Percentiles rank a stretch among this genome's conserved stretches.
Evolutionary conservation across 2,329 filamentous ascomycete species (phyloP).

Genomic region (Didymella arachidicola): DNA sequence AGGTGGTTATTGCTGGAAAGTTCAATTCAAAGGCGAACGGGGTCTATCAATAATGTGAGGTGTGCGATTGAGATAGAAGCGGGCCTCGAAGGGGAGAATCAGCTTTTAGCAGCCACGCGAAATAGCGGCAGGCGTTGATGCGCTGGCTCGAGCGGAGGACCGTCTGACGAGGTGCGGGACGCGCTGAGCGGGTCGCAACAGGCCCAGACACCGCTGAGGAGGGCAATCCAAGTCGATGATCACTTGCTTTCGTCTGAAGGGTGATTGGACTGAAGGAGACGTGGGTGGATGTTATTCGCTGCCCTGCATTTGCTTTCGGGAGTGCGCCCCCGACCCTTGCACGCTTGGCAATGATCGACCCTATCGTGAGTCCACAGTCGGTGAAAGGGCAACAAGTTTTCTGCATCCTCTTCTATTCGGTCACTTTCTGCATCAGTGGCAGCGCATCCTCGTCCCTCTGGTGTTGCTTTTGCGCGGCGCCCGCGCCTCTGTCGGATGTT

Average conservation of each 20-base stretch:
- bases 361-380: constrained; percentile 30
- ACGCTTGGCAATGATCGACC: constrained; percentile 24
- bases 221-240: constrained; percentile 42
- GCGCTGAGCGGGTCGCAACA: constrained; percentile 31
- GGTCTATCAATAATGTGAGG: constrained; percentile 33
- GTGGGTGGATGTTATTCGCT: constrained; percentile 34
- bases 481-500: constrained; percentile 23
- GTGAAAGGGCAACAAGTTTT: constrained; percentile 26
- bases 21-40: constrained; percentile 20
- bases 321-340: constrained; percentile 23
- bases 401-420: constrained; percentile 36
- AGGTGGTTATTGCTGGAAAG: constrained; percentile 4
- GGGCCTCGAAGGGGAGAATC: constrained; percentile 32
- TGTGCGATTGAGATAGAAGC: constrained; percentile 38
- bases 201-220: constrained; percentile 36
- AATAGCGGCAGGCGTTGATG: constrained; percentile 34
- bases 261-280: constrained; percentile 30
- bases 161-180: constrained; percentile 39
- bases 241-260: constrained; percentile 12
- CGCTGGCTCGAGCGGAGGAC: constrained; percentile 44
- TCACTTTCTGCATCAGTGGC: constrained; percentile 32
- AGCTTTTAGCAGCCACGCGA: constrained; percentile 39
- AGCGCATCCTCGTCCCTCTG: constrained; percentile 27
- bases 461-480: constrained; percentile 25
- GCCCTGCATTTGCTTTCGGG: constrained; percentile 33